Conservation (phyloP, 805 yeast genomes). For the Ogataea populi-albae region DNA sequence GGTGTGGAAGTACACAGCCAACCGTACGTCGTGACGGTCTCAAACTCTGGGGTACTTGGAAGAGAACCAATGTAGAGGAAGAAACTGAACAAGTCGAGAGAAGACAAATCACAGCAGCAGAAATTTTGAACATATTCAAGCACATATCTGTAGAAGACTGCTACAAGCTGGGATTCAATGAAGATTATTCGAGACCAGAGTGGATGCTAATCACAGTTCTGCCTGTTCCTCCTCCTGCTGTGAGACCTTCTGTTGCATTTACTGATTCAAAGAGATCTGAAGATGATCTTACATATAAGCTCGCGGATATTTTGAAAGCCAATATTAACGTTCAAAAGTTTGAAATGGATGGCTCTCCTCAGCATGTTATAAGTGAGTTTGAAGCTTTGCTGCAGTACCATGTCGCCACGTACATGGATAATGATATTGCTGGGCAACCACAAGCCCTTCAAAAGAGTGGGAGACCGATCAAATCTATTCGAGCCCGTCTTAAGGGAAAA, state of each 20-base stretch:
- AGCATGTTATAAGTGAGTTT: conserved; percentile 94
- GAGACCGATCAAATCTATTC: conserved; percentile 95
- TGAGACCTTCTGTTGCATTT: conserved; percentile 96
- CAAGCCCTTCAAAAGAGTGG: conserved; percentile 98
- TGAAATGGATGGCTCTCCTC: conserved; percentile 99
- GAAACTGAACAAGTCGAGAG: conserved; percentile 90
- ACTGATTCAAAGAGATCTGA: conserved; percentile 98
- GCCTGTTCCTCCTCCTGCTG: conserved; percentile 99
- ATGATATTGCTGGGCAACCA: conserved; percentile 99
- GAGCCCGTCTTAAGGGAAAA: conserved; percentile 99
- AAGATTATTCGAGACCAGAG: conserved; percentile 97
- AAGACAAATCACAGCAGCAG: conserved; percentile 82
- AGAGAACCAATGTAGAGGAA: conserved; percentile 70
- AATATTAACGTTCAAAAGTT: conserved; percentile 95
- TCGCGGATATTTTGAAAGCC: conserved; percentile 95
- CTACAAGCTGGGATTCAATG: conserved; percentile 78
- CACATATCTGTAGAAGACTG: conserved; percentile 88
- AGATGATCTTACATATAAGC: conserved; percentile 96
- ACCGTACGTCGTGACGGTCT: conserved; percentile 93
- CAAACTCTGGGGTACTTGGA: conserved; percentile 98
- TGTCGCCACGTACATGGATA: conserved; percentile 99
- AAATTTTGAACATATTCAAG: conserved; percentile 85
- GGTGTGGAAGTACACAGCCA: conserved; percentile 98
- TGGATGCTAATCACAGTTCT: conserved; percentile 97
- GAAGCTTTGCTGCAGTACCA: conserved; percentile 95